phyloP scores from a whole-genome alignment of 1,139 yeast species.

The Kodamaea ohmeri region DNA sequence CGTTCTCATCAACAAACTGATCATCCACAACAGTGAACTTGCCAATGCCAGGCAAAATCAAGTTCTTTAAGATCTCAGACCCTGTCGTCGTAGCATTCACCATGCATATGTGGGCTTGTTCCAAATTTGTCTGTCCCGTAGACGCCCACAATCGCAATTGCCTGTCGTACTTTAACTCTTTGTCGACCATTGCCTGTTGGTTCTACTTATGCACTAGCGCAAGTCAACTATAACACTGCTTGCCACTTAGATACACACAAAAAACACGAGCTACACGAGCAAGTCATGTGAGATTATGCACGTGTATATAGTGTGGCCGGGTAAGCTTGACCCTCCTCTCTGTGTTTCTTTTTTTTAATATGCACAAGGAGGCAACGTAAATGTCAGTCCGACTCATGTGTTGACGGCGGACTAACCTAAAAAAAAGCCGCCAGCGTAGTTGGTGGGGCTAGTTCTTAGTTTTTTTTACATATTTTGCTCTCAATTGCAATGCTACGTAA shows the following conservation, averaged over 20 bases:
- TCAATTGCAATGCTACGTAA: too few species aligned
- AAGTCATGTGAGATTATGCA: too few species aligned
- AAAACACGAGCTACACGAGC: too few species aligned
- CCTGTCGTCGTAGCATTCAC: slow-evolving; percentile 61
- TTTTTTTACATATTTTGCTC: too few species aligned
- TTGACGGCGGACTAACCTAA: too few species aligned
- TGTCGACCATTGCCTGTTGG: slow-evolving; percentile 24
- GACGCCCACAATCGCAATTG: slow-evolving; percentile 87
- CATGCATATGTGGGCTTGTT: slow-evolving; percentile 58
- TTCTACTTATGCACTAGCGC: too few species aligned
- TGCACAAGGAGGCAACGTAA: neutral
- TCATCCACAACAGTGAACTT: slow-evolving; percentile 58
- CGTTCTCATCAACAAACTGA: slow-evolving; percentile 36
- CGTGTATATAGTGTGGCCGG: slow-evolving; percentile 2
- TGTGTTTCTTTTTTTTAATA: too few species aligned
- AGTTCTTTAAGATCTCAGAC: slow-evolving; percentile 71
- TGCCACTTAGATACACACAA: too few species aligned
- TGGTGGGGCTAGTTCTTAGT: too few species aligned
- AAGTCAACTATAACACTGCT: too few species aligned
- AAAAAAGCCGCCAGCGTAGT: too few species aligned
- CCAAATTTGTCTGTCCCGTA: slow-evolving; percentile 67
- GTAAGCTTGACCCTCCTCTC: too few species aligned
- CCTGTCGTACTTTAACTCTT: slow-evolving; percentile 66
- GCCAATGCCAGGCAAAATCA: slow-evolving; percentile 81
- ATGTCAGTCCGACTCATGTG: slow-evolving; percentile 2